Conservation (phyloP, 1,139 yeast genomes). For the Kodamaea anthophila region DNA sequence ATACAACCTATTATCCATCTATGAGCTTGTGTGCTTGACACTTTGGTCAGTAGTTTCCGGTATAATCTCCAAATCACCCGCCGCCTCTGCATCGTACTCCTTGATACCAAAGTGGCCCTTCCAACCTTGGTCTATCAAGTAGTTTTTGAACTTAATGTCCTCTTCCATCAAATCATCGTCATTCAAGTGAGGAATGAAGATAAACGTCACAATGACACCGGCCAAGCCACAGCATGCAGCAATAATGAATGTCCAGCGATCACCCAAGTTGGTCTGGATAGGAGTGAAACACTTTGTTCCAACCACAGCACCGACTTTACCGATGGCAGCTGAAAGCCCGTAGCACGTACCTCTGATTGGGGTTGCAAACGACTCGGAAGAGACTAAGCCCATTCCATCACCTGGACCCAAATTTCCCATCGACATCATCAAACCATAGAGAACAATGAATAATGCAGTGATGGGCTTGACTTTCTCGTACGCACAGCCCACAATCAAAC, state of each 20-base stretch:
- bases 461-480: conserved; percentile 43
- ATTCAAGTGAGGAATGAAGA: conserved; percentile 61
- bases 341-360: conserved; percentile 67
- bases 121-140: conserved; percentile 63
- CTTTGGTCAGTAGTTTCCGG: conserved; percentile 3
- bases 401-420: conserved; percentile 76
- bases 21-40: too few species aligned
- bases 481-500: conserved; percentile 53
- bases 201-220: conserved; percentile 55
- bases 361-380: conserved; percentile 68
- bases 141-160: conserved; percentile 58
- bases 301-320: conserved; percentile 47
- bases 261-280: conserved; percentile 26
- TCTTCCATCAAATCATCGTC: conserved; percentile 65
- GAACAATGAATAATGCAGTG: conserved; percentile 49
- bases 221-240: conserved; percentile 66
- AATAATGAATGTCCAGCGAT: conserved; percentile 40
- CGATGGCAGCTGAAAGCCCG: conserved; percentile 44
- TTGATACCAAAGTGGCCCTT: conserved; percentile 49
- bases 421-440: conserved; percentile 54
- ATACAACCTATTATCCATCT: too few species aligned
- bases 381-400: conserved; percentile 60
- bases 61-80: conserved; percentile 7
- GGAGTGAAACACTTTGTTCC: conserved; percentile 43
- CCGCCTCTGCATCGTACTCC: conserved; percentile 15